phyloP scores from a whole-genome alignment of 805 yeast species.

The Monosporozyma siamensis region DNA sequence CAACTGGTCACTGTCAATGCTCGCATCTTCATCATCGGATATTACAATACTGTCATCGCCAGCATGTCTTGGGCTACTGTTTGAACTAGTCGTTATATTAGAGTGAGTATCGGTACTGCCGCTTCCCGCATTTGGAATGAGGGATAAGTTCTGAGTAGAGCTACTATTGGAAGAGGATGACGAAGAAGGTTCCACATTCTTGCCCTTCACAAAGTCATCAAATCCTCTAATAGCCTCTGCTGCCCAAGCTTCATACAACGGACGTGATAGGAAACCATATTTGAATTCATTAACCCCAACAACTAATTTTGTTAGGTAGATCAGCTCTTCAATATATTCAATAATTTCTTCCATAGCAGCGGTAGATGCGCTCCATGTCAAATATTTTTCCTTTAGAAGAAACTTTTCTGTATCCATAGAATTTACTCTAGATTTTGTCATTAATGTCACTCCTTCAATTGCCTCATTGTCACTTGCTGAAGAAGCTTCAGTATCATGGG shows the following conservation, averaged over 20 bases:
- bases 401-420: conserved; percentile 8
- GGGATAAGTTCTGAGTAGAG: neutral
- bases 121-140: too few relatives aligned
- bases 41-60: neutral
- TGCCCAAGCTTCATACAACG: conserved; percentile 37
- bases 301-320: conserved; percentile 33
- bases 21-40: neutral
- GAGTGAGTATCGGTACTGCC: neutral
- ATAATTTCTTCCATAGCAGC: conserved; percentile 42
- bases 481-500: conserved; percentile 18
- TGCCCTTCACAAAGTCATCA: conserved; percentile 20
- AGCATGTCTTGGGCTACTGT: neutral
- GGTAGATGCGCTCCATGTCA: conserved; percentile 45
- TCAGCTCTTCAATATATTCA: conserved; percentile 40
- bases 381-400: conserved; percentile 31
- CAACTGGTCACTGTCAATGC: neutral
- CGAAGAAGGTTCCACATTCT: neutral
- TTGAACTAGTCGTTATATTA: neutral
- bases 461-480: neutral
- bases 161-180: too few relatives aligned
- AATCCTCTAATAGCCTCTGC: conserved; percentile 34
- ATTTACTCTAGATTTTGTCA: neutral
- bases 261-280: conserved; percentile 43
- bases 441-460: neutral
- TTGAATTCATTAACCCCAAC: conserved; percentile 43